Evolutionary conservation across 2,329 filamentous ascomycete genomes (phyloP).

Genomic region (Dothiorella sarmentorum): DNA sequence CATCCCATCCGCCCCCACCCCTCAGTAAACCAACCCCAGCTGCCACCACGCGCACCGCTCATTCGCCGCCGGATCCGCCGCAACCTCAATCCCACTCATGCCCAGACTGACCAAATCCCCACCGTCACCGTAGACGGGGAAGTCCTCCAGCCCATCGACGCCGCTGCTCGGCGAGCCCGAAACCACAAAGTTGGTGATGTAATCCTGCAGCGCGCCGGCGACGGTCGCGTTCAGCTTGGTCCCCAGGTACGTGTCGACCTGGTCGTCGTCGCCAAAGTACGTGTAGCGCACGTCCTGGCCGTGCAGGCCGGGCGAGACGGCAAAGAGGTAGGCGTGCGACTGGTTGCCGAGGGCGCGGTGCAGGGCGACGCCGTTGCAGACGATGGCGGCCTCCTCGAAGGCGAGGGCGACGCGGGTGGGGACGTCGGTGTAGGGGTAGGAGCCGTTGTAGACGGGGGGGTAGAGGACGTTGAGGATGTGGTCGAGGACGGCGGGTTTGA

Average conservation of each 20-base stretch:
- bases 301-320: slow-evolving; percentile 52
- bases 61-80: slow-evolving; percentile 47
- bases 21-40: slow-evolving; percentile 40
- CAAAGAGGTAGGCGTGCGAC: slow-evolving; percentile 53
- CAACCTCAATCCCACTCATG: slow-evolving; percentile 39
- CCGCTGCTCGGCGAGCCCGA: slow-evolving; percentile 37
- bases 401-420: slow-evolving; percentile 43
- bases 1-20: too few species aligned
- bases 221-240: slow-evolving; percentile 33
- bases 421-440: slow-evolving; percentile 45
- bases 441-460: slow-evolving; percentile 48
- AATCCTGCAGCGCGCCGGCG: slow-evolving; percentile 45
- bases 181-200: slow-evolving; percentile 44
- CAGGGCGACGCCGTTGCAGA: slow-evolving; percentile 53
- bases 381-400: slow-evolving; percentile 45
- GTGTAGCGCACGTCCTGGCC: slow-evolving; percentile 52
- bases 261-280: slow-evolving; percentile 43
- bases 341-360: slow-evolving; percentile 45
- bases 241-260: background rate
- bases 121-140: slow-evolving; percentile 47
- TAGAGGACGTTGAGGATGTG: slow-evolving; percentile 48
- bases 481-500: slow-evolving; percentile 32
- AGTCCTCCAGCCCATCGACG: slow-evolving; percentile 38
- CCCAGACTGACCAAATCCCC: slow-evolving; percentile 45
- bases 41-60: slow-evolving; percentile 54